Conservation (phyloP, 768 basidiomycete genomes). For the Dacryopinax spathularia region DNA sequence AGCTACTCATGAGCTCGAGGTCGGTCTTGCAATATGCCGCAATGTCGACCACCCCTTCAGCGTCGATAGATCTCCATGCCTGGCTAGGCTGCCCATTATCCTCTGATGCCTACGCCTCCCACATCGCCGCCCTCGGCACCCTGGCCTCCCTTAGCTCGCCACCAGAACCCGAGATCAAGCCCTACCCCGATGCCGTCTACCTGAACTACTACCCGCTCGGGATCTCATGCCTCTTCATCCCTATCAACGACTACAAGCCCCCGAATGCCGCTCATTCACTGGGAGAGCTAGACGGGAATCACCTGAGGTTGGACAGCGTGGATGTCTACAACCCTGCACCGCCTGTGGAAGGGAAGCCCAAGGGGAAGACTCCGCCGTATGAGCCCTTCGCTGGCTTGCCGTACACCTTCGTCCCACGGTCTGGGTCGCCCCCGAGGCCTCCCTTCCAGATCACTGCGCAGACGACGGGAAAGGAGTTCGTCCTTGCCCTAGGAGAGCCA, state of each 20-base stretch:
- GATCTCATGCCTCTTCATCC: conserved; percentile 64
- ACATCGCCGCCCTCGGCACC: neutral
- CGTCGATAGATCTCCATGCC: neutral
- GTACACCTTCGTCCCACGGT: conserved; percentile 20
- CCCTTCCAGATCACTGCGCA: conserved; percentile 31
- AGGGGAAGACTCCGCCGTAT: conserved; percentile 27
- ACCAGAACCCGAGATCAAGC: conserved; percentile 50
- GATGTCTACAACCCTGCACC: conserved; percentile 60
- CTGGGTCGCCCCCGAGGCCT: neutral
- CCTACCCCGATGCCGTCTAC: conserved; percentile 73
- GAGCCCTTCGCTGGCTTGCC: conserved; percentile 44
- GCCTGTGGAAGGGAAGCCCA: conserved; percentile 19
- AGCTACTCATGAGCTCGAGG: neutral
- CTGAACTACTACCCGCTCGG: conserved; percentile 72
- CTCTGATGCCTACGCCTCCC: neutral
- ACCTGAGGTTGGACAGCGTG: conserved; percentile 51
- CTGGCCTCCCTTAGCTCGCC: neutral
- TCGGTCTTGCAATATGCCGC: neutral
- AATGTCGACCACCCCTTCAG: neutral
- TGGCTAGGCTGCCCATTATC: neutral
- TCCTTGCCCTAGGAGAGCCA: conserved; percentile 65
- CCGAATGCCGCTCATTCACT: conserved; percentile 25
- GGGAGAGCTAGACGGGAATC: conserved; percentile 21
- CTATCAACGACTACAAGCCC: conserved; percentile 50
- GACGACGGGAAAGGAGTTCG: conserved; percentile 66